These are phyloP conservation scores for Solanum piurae DNA, from an alignment of 257 asterid genomes.

Conservation along the genomic window DNA sequence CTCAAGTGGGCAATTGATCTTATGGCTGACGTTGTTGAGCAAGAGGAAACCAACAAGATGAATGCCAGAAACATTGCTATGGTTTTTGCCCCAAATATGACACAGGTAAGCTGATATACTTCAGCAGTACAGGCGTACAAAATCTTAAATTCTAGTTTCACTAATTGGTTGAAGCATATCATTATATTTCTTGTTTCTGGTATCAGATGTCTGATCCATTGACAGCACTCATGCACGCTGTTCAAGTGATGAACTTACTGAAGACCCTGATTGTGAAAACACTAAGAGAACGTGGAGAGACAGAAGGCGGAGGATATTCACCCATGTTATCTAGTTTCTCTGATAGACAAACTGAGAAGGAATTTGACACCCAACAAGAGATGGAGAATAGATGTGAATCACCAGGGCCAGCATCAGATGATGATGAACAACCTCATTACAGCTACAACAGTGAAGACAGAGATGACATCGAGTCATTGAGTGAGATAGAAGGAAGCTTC, in stretches of 20 bases:
- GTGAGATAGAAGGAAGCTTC: constrained; percentile 78
- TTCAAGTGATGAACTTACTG: constrained; percentile 94
- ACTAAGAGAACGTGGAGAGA: constrained; percentile 62
- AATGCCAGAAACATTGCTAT: constrained; percentile 89
- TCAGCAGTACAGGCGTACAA: not conserved
- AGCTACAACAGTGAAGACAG: constrained; percentile 36
- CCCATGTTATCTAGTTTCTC: constrained; percentile 56
- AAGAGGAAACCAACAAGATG: constrained; percentile 85
- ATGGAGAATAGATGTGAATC: constrained; percentile 72
- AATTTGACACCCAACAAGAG: constrained; percentile 53
- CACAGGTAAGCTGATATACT: constrained; percentile 40
- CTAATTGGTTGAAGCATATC: not conserved
- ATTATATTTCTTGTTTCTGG: not conserved
- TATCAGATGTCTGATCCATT: constrained; percentile 92
- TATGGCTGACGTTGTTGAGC: constrained; percentile 97
- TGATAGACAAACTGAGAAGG: constrained; percentile 21
- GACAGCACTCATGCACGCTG: constrained; percentile 97
- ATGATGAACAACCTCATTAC: constrained; percentile 23
- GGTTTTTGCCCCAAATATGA: constrained; percentile 97
- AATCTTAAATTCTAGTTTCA: not conserved
- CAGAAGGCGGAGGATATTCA: constrained; percentile 39
- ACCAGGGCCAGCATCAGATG: constrained; percentile 29
- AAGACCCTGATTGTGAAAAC: constrained; percentile 73
- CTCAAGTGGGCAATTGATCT: constrained; percentile 93
- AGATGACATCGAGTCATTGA: constrained; percentile 56